Conservation (phyloP, 345 rosid genomes). For the Nasturtium officinale region DNA sequence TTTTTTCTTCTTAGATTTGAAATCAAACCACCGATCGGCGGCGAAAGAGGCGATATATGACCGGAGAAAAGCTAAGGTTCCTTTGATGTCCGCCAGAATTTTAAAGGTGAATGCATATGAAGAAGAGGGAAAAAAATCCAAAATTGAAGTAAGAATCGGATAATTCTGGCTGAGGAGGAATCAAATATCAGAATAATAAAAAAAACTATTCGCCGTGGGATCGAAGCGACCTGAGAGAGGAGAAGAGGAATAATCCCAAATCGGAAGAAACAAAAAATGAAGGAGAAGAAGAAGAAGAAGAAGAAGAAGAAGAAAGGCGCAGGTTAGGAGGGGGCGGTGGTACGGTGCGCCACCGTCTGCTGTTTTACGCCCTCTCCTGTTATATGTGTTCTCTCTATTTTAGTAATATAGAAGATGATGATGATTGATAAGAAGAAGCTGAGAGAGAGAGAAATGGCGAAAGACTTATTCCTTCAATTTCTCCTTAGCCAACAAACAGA, state of each 20-base stretch:
- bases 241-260: slow-evolving; percentile 36
- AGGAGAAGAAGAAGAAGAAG: background rate
- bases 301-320: slow-evolving; percentile 39
- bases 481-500: slow-evolving; percentile 40
- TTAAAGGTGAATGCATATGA: slow-evolving; percentile 23
- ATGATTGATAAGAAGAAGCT: background rate
- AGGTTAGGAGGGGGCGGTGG: slow-evolving; percentile 52
- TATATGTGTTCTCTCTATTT: slow-evolving; percentile 32
- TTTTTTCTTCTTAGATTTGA: slow-evolving; percentile 49
- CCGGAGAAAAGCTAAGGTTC: slow-evolving; percentile 51
- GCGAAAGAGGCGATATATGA: slow-evolving; percentile 42
- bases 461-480: slow-evolving; percentile 24
- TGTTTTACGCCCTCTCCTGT: slow-evolving; percentile 41
- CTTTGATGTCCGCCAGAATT: slow-evolving; percentile 62
- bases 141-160: slow-evolving; percentile 7
- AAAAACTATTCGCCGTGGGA: slow-evolving; percentile 27
- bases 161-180: background rate
- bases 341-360: slow-evolving; percentile 58
- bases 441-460: slow-evolving; percentile 4
- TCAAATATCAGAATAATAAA: slow-evolving; percentile 2
- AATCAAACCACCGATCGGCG: slow-evolving; percentile 53
- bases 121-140: background rate
- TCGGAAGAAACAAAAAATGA: background rate
- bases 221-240: slow-evolving; percentile 43
- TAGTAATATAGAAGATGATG: slow-evolving; percentile 30